A percentile compares a stretch with the other conserved stretches of the same genome.
Evolutionary conservation across 345 rosid species (phyloP).

Genomic region (Lumnitzera littorea): DNA sequence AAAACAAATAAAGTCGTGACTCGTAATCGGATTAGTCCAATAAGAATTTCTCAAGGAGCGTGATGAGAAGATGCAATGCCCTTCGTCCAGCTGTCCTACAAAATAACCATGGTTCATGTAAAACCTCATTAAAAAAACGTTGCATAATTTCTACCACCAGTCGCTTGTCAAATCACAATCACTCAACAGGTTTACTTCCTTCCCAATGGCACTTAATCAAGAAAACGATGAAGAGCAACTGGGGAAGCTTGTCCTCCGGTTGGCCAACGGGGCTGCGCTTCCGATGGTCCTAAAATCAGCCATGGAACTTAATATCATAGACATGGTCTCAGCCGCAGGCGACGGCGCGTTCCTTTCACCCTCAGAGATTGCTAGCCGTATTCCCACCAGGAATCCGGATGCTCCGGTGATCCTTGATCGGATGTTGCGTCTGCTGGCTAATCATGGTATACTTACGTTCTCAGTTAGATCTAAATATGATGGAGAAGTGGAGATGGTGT

Average conservation of each 20-base stretch:
- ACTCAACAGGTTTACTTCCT: too few relatives aligned
- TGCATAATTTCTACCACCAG: too few relatives aligned
- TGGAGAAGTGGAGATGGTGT: conserved; percentile 23
- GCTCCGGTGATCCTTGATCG: conserved; percentile 37
- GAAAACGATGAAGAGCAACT: conserved; percentile 17
- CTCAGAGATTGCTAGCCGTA: conserved; percentile 24
- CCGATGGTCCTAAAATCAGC: conserved; percentile 46
- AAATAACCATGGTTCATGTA: too few relatives aligned
- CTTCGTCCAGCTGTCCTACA: too few relatives aligned
- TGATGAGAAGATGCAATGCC: too few relatives aligned
- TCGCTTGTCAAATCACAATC: too few relatives aligned
- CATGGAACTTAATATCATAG: background rate
- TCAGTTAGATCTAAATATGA: background rate
- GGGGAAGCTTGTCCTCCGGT: conserved; percentile 28
- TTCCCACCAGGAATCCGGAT: conserved; percentile 33
- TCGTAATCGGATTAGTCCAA: too few relatives aligned
- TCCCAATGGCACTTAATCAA: too few relatives aligned
- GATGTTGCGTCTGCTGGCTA: conserved; percentile 41
- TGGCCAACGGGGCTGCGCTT: conserved; percentile 22
- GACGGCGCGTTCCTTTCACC: conserved; percentile 30
- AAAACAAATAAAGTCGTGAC: too few relatives aligned
- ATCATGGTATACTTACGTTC: conserved; percentile 27
- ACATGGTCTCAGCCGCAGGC: conserved; percentile 6
- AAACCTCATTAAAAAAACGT: too few relatives aligned
- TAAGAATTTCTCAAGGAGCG: too few relatives aligned